Evolutionary conservation across 2,329 filamentous ascomycete species (phyloP).

Genomic region (Penicillium sp.): DNA sequence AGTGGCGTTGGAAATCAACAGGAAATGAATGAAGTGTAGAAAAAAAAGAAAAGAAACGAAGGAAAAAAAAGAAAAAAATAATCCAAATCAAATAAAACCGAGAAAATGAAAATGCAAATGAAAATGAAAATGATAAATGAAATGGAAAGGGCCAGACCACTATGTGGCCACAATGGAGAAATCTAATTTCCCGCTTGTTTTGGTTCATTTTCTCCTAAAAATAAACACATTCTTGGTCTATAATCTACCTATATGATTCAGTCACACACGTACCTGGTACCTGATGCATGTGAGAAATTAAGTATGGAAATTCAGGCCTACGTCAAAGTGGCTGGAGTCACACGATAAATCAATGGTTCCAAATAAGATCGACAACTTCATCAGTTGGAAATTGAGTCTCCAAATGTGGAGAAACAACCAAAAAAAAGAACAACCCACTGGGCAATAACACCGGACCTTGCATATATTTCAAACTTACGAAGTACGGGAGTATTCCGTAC

Average conservation of each 20-base stretch:
- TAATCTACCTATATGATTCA: neutral
- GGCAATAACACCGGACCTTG: neutral
- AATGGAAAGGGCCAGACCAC: constrained; percentile 13
- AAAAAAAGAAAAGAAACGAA: neutral
- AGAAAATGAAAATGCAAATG: neutral
- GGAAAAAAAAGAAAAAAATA: constrained; percentile 1
- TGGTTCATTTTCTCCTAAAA: constrained; percentile 13
- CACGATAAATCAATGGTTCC: neutral
- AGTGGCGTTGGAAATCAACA: neutral
- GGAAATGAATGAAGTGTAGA: neutral
- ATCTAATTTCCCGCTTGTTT: constrained; percentile 6
- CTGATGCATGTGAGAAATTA: constrained; percentile 2
- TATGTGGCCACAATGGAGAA: neutral
- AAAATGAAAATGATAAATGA: neutral
- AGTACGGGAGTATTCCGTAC: neutral
- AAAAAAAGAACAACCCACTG: neutral
- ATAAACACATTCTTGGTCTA: constrained; percentile 16
- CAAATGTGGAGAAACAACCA: neutral
- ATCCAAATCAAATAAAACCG: neutral
- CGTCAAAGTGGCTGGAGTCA: neutral
- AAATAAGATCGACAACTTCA: neutral
- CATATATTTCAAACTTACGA: neutral
- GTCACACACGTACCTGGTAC: constrained; percentile 22
- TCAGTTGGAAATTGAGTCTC: constrained; percentile 1
- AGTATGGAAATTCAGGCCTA: neutral